These are phyloP conservation scores for Ceratobasidium sp. DNA, from an alignment of 1,284 basidiomycete species.

Conservation along the genomic window DNA sequence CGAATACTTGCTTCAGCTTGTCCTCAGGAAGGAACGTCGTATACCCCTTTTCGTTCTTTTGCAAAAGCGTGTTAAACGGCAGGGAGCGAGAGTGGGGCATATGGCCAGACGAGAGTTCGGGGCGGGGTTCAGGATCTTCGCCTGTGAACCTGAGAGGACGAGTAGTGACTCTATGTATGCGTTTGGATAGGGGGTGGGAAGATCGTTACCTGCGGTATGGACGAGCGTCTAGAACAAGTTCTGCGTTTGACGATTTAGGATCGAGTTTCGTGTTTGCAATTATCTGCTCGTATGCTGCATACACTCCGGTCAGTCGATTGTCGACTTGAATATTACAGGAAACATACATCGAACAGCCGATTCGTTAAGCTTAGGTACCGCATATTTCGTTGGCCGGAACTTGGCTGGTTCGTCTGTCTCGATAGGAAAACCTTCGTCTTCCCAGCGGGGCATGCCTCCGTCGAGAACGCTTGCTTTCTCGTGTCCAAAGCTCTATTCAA, in stretches of 20 bases:
- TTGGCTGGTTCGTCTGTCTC: slow-evolving; percentile 62
- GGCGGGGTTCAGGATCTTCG: slow-evolving; percentile 88
- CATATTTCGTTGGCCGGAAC: slow-evolving; percentile 57
- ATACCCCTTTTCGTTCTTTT: slow-evolving; percentile 66
- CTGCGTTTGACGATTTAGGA: slow-evolving; percentile 64
- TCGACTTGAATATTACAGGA: slow-evolving; percentile 49
- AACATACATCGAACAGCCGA: slow-evolving; percentile 73
- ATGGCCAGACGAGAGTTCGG: slow-evolving; percentile 90
- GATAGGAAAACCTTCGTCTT: slow-evolving; percentile 75
- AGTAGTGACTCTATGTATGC: too few relatives aligned
- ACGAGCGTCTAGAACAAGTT: slow-evolving; percentile 90
- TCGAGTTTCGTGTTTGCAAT: slow-evolving; percentile 75
- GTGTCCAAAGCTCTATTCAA: slow-evolving; percentile 78
- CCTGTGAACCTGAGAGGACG: slow-evolving; percentile 74
- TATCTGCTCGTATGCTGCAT: slow-evolving; percentile 84
- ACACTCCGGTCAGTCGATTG: slow-evolving; percentile 44
- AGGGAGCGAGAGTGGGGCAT: slow-evolving; percentile 90
- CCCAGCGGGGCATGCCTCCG: slow-evolving; percentile 90
- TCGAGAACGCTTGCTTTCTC: slow-evolving; percentile 85
- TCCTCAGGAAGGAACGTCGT: slow-evolving; percentile 71
- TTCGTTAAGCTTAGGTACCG: slow-evolving; percentile 66
- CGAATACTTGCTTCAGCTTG: slow-evolving; percentile 73
- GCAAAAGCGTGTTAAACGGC: slow-evolving; percentile 85
- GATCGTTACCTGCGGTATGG: slow-evolving; percentile 74
- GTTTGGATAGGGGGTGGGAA: not conserved